These are phyloP conservation scores for Fusarium tanahbumbuense DNA, from an alignment of 2,329 filamentous ascomycete genomes.

Conservation along the genomic window DNA sequence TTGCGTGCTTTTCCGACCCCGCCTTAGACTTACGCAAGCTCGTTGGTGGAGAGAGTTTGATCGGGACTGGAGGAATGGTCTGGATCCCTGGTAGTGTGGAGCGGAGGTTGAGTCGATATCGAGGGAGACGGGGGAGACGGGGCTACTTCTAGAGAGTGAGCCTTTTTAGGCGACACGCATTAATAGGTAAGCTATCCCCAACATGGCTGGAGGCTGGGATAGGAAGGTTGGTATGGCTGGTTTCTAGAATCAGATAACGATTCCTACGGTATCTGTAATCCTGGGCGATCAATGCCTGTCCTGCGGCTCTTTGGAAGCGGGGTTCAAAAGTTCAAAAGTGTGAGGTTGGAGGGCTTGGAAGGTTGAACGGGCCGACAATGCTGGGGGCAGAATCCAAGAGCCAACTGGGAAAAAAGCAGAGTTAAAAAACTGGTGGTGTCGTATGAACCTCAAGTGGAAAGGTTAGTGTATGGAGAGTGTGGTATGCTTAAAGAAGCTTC, in stretches of 20 bases:
- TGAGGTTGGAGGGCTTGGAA: conserved; percentile 30
- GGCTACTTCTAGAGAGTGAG: conserved; percentile 5
- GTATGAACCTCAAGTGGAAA: conserved; percentile 34
- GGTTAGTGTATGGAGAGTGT: conserved; percentile 28
- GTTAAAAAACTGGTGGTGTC: conserved; percentile 24
- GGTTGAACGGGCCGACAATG: conserved; percentile 36
- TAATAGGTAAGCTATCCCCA: conserved; percentile 31
- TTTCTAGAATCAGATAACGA: conserved; percentile 34
- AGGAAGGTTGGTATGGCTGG: conserved; percentile 13
- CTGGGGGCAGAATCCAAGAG: not conserved
- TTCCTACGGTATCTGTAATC: not conserved
- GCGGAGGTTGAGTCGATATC: conserved; percentile 9
- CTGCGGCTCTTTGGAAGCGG: conserved; percentile 35
- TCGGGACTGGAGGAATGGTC: conserved; percentile 38
- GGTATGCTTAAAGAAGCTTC: conserved; percentile 36
- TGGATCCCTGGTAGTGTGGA: conserved; percentile 38
- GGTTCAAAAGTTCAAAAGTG: conserved; percentile 2
- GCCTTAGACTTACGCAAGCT: conserved; percentile 41
- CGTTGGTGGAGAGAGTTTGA: conserved; percentile 25
- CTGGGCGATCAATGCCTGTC: conserved; percentile 25
- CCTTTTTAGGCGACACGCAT: conserved; percentile 33
- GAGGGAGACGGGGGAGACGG: conserved; percentile 8
- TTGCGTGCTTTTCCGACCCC: conserved; percentile 8
- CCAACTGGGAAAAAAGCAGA: conserved; percentile 12
- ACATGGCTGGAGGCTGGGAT: conserved; percentile 37